Conservation (phyloP, 306 rosid genomes). For the Acmispon strigosus region DNA sequence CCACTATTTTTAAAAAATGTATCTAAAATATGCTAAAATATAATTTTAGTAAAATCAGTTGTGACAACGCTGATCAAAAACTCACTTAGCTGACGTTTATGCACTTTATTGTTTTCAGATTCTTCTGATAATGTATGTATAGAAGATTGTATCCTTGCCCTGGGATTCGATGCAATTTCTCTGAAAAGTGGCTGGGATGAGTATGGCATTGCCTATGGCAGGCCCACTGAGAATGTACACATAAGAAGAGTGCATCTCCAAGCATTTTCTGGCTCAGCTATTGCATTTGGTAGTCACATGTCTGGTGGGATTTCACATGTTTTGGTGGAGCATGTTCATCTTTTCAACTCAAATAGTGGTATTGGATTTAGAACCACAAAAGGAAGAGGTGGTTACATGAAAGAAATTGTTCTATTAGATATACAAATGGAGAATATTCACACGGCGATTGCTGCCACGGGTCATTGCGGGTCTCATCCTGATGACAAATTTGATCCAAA, state of each 20-base stretch:
- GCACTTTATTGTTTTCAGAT: constrained; percentile 51
- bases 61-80: background rate
- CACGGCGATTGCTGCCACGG: constrained; percentile 67
- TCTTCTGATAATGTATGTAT: constrained; percentile 84
- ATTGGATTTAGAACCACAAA: constrained; percentile 68
- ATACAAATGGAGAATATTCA: constrained; percentile 55
- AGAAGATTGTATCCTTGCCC: constrained; percentile 67
- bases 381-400: constrained; percentile 91
- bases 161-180: constrained; percentile 82
- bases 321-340: constrained; percentile 56
- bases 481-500: constrained; percentile 82
- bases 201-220: constrained; percentile 79
- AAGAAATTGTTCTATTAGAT: constrained; percentile 51
- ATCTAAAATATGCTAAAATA: too few species aligned
- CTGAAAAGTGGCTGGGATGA: constrained; percentile 99
- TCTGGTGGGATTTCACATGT: constrained; percentile 88
- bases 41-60: too few species aligned
- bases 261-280: constrained; percentile 71
- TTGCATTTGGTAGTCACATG: constrained; percentile 96
- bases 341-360: constrained; percentile 60
- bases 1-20: too few species aligned
- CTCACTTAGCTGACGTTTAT: background rate
- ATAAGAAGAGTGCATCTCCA: constrained; percentile 62
- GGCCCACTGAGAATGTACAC: constrained; percentile 78
- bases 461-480: constrained; percentile 77